Base-by-base conservation (phyloP, 2,329 filamentous ascomycete species). In the Corinectria fuckeliana region DNA sequence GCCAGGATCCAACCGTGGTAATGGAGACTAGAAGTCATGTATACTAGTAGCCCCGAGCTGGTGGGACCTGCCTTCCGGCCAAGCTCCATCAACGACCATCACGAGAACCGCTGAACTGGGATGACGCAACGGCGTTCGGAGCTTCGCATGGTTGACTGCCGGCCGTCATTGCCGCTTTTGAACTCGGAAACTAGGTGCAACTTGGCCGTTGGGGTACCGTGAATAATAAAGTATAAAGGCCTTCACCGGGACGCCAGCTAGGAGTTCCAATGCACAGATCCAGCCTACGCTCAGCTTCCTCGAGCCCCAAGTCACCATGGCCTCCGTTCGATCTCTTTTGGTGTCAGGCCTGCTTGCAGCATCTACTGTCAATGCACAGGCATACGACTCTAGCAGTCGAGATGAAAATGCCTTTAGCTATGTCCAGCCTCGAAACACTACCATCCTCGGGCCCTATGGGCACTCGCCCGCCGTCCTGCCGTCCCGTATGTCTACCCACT, bases 401-500 rank as follows among this genome's bases (percentile, higher is more conserved):
- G 34, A 51, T 25, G 66, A 69, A 23, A 72, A 72, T 32, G 70
- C 71, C 44, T 79, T 79, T 62, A 72, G 61, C 60, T 76, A 74
- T 60, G 71, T 78, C n/a, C 77, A 79, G 63, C 77, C 77, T 4
- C 58, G 73, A 49, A 75, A 79, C 67, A 79, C 77, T 3, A 76
- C 74, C 21, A 78, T 79, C 36, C 69, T 78, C 11, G 74, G 73
- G 21, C 74, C 69, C 16, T 78, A 78, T 38, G 77, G 77, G 14
- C 73, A 77, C 65, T 77, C 76, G 4, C 72, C 72, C 9, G 59
- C 75, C 2, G 71, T 75, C 13, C 70, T 71, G 42, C 76, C 77
- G 18, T 74, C 75, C 30, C 76, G 76, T 79, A 69, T 58, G 77
- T 72, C 6, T 25, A 20, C 10, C 16, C 4, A 0, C 21, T 42